Evolutionary conservation across 768 basidiomycete species (phyloP), one percentile per base, ranked within the genome.

Genomic region (Lepiota venenata): DNA sequence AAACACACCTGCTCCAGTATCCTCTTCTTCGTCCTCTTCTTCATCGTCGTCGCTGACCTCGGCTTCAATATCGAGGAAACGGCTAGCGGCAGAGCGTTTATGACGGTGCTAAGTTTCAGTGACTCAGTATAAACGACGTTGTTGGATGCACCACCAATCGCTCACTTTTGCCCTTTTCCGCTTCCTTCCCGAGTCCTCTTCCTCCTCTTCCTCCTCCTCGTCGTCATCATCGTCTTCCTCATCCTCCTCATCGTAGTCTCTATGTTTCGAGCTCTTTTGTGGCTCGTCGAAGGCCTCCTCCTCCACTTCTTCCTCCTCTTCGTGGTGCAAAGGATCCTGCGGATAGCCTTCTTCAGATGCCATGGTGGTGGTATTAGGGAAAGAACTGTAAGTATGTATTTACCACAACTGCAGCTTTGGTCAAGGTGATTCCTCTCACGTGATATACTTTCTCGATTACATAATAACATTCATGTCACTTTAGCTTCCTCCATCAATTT

Each of bases 41-140:
- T 97, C 96, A 3, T 98, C 97, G 16, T 98, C 97, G 27, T 97
- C 94, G 61, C 93, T 93, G 16, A 96, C 95, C 66, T 93, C 93
- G 51, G 93, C 94, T 73, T 96, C 93, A 53, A 95, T 80, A 82
- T 98, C 97, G 61, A 98, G 76, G 85, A 94, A 99, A 59, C 87
- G 85, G 66, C 83, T 89, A 21, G 82, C 79, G 15, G 78, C 74
- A 50, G 73, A 71, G 47, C 82, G 81, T 69, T 81, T 87, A 67
- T 88, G 87, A 56, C 84, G 81, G 56, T 80, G 84, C 83, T 85
- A 56, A 46, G 40, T 18, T 22, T 50, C 45, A 27, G 40, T 11
- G 18, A 4, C 48, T 58, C 52, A 18, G 52, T 37, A 57, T 57
- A 15, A 52, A 50, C 41, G 3, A 35, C 29, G 54, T 32, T 25